Evolutionary conservation across 1,139 yeast species (phyloP).

Genomic region (Taphrina deformans): DNA sequence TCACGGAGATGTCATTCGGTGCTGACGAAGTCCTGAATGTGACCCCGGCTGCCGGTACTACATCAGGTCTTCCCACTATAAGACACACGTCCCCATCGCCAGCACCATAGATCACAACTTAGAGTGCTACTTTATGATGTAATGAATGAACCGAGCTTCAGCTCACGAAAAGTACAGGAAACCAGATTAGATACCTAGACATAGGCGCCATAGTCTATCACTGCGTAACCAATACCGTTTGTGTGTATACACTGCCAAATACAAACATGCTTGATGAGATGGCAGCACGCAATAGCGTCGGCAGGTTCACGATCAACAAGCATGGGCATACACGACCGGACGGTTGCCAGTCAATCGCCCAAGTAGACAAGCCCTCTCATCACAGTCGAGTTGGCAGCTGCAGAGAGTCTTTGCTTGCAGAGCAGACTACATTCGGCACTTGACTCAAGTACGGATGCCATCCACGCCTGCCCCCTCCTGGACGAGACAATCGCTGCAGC

Average conservation of each 20-base stretch:
- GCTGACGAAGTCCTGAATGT: constrained; percentile 5
- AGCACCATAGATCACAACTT: not conserved
- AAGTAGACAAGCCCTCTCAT: too few species aligned
- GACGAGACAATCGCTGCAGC: too few species aligned
- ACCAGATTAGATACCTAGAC: not conserved
- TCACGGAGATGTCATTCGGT: constrained; percentile 7
- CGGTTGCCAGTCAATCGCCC: too few species aligned
- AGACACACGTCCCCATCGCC: constrained; percentile 1
- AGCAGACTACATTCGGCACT: not conserved
- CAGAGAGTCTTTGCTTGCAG: too few species aligned
- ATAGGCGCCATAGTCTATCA: not conserved
- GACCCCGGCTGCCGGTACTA: not conserved
- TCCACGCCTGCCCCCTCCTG: too few species aligned
- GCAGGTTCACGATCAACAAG: not conserved
- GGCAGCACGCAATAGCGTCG: not conserved
- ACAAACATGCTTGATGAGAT: not conserved
- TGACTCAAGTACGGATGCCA: too few species aligned
- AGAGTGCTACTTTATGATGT: not conserved
- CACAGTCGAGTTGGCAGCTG: too few species aligned
- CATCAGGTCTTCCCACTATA: not conserved
- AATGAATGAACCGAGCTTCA: not conserved
- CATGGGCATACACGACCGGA: too few species aligned
- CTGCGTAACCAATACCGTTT: not conserved
- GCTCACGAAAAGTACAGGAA: not conserved
- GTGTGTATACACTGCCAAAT: not conserved